A percentile compares a stretch with the other conserved stretches of the same genome.
These are phyloP conservation scores for Colletotrichum zoysiae DNA, from an alignment of 2,329 filamentous ascomycete genomes.

Conservation along the genomic window DNA sequence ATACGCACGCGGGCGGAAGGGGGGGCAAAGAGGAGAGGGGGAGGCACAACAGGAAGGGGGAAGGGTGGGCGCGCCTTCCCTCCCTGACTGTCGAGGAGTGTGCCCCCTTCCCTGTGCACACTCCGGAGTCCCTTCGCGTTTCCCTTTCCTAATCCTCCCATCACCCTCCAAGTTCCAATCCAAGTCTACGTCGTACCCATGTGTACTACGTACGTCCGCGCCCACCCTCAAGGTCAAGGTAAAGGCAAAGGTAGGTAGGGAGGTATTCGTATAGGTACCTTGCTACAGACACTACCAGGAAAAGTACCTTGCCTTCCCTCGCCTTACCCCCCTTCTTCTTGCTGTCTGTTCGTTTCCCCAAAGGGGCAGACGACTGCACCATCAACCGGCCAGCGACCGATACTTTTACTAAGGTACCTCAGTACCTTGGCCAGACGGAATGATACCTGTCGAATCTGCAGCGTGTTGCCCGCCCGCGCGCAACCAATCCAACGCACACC, in stretches of 20 bases:
- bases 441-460: conserved; percentile 24
- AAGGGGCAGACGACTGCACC: conserved; percentile 12
- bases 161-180: conserved; percentile 12
- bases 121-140: conserved; percentile 29
- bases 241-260: too few species aligned
- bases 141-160: conserved; percentile 26
- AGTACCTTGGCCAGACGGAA: conserved; percentile 26
- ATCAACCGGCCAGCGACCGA: conserved; percentile 5
- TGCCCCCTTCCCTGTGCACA: conserved; percentile 7
- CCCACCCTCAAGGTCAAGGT: conserved; percentile 23
- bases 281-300: conserved; percentile 12
- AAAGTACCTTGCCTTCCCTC: conserved; percentile 33
- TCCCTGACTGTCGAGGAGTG: conserved; percentile 33
- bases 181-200: conserved; percentile 1
- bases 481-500: conserved; percentile 20
- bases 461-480: conserved; percentile 23
- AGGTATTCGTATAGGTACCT: conserved; percentile 25
- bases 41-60: conserved; percentile 20
- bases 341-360: conserved; percentile 13
- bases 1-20: background rate
- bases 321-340: conserved; percentile 13
- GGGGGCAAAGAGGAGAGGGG: conserved; percentile 23
- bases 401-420: conserved; percentile 31
- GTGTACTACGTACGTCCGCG: conserved; percentile 7
- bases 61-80: conserved; percentile 39